These are phyloP conservation scores for Lactarius sp. DNA, from an alignment of 768 basidiomycete species.

Conservation along the genomic window DNA sequence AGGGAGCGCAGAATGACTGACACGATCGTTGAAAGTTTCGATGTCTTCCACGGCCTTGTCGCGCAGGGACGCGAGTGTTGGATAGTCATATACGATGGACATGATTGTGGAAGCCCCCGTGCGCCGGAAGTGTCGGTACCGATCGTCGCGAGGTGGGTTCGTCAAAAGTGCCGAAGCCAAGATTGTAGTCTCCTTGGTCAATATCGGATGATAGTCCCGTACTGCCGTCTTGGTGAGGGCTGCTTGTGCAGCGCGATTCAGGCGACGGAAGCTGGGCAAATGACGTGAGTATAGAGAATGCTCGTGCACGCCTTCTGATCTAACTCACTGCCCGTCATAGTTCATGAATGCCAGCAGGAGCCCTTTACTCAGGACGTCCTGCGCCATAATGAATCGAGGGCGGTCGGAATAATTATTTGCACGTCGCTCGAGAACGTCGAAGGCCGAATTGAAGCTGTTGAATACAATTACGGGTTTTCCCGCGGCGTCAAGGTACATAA, in stretches of 20 bases:
- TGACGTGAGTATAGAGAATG: too few species aligned
- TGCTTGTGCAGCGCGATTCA: slow-evolving; percentile 34
- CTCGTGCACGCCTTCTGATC: background rate
- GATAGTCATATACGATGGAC: slow-evolving; percentile 28
- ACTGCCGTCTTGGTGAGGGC: slow-evolving; percentile 29
- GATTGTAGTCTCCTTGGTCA: slow-evolving; percentile 31
- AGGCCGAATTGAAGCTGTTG: slow-evolving; percentile 1
- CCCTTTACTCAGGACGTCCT: slow-evolving; percentile 15
- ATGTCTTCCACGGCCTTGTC: background rate
- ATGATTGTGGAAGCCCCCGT: slow-evolving; percentile 28
- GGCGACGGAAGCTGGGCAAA: slow-evolving; percentile 31
- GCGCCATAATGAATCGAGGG: slow-evolving; percentile 11
- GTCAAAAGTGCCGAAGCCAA: slow-evolving; percentile 30
- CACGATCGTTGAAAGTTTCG: background rate
- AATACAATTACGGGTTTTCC: slow-evolving; percentile 23
- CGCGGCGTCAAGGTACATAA: slow-evolving; percentile 26
- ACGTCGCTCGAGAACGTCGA: slow-evolving; percentile 29
- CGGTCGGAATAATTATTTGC: slow-evolving; percentile 31
- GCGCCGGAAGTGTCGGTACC: slow-evolving; percentile 31
- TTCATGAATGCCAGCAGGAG: slow-evolving; percentile 3
- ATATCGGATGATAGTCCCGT: slow-evolving; percentile 27
- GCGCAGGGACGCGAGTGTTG: slow-evolving; percentile 1
- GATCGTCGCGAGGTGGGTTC: slow-evolving; percentile 26
- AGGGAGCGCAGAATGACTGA: background rate
- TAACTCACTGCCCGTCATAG: background rate